phyloP scores from a whole-genome alignment of 768 basidiomycete genomes.

The Pleurotus djamor region DNA sequence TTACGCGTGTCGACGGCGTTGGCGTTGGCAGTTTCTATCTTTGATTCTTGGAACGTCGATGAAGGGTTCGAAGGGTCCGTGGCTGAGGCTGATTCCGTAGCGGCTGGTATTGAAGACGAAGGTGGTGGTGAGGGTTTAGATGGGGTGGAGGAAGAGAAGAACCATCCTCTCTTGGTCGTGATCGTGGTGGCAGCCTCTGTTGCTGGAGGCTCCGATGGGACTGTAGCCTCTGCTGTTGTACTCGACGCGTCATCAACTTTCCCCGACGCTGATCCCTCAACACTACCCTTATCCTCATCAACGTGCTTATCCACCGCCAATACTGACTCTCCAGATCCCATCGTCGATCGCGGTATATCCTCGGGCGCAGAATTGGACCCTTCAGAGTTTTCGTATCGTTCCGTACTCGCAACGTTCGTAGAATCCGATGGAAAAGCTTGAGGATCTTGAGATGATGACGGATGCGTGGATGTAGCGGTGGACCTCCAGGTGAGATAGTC shows the following conservation, averaged over 20 bases:
- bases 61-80: background rate
- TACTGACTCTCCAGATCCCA: background rate
- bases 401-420: constrained; percentile 1
- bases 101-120: background rate
- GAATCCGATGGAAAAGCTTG: background rate
- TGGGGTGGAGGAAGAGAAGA: no score
- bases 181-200: no score
- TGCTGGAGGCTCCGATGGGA: no score
- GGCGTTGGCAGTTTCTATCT: no score
- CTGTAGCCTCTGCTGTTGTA: no score
- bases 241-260: no score
- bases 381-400: no score
- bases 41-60: no score
- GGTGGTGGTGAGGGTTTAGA: no score
- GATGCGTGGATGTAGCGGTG: constrained; percentile 5
- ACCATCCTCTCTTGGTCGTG: no score
- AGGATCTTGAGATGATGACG: background rate
- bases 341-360: background rate
- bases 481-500: constrained; percentile 41
- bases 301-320: background rate
- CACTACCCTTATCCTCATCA: background rate
- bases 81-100: background rate
- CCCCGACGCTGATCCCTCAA: background rate
- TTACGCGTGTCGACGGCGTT: no score
- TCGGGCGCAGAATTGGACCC: no score